Evolutionary conservation across 139 green algal species (phyloP), one percentile per base, ranked within the genome.

Genomic region (Parachlorella kessleri): DNA sequence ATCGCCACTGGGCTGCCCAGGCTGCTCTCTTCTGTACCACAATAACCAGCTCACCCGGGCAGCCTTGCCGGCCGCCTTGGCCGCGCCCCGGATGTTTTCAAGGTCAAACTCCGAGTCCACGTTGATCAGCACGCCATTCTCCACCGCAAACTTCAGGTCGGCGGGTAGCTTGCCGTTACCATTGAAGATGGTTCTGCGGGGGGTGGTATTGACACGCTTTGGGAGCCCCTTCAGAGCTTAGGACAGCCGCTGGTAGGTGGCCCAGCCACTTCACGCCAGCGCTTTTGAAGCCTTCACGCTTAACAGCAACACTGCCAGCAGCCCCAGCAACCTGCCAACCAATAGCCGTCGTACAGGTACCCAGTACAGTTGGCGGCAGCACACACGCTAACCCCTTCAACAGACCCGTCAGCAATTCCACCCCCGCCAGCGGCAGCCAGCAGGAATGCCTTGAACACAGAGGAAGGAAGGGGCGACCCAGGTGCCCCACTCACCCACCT

Each of bases 101-200:
- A 98, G 91, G 90, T 99, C 96, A 78, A 99, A 99, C 90, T 99
- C 96, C 21, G 86, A 95, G 90, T 99, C 96, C 5, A 98, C 84
- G 85, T 99, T 99, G 84, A 99, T 81, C 28, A 99, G 89, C 70
- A 95, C 91, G 78, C 94, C 96, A 33, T 93, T 73, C 72, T 93
- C 35, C 55, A 91, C 95, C 9, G 95, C 96, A 55, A 97, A 81
- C 87, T 95, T 90, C 66, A 99, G 90, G 88, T 99, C 96, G 73
- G 87, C 85, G 21, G 94, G 93, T 80, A 98, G 89, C 92, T 99
- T 99, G 78, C 96, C 96, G 77, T 98, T 98, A 81, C 96, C 95
- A 78, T 98, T 98, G 78, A 98, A 89, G 39, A 94, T 83, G 14
- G 83, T 93, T 65, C 83, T 89, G 67, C n/a, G n/a, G n/a, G n/a